A percentile compares a stretch with the other conserved stretches of the same genome.
phyloP scores from a whole-genome alignment of 306 rosid genomes.

The Castanea mollissima region DNA sequence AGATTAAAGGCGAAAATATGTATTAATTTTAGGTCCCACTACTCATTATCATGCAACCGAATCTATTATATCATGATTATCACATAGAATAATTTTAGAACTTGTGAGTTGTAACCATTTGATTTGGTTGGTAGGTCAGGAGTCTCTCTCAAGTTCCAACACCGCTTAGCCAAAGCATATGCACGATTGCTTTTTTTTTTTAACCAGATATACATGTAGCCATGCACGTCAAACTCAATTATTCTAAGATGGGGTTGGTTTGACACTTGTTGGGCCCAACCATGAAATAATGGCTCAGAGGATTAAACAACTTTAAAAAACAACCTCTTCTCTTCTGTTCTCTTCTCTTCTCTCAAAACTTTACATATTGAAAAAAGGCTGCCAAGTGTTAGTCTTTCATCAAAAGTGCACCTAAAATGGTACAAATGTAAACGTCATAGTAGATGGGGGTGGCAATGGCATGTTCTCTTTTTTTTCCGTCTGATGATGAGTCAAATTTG shows the following conservation, averaged over 20 bases:
- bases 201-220: not conserved
- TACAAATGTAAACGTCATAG: too few relatives aligned
- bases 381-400: not conserved
- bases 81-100: not conserved
- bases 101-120: conserved; percentile 4
- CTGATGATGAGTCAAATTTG: not conserved
- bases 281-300: not conserved
- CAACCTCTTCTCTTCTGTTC: too few relatives aligned
- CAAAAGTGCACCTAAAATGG: too few relatives aligned
- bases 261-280: not conserved
- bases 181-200: not conserved
- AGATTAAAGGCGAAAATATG: too few relatives aligned
- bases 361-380: not conserved
- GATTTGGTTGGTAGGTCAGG: conserved; percentile 32
- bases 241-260: not conserved
- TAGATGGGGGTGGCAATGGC: too few relatives aligned
- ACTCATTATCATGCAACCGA: too few relatives aligned
- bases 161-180: too few relatives aligned
- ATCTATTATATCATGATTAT: not conserved
- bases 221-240: conserved; percentile 9
- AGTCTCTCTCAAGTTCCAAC: conserved; percentile 21
- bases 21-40: too few relatives aligned
- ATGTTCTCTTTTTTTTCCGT: too few relatives aligned
- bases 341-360: too few relatives aligned
- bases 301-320: not conserved